phyloP scores from a whole-genome alignment of 148 eudicot species.

The Mesembryanthemum crystallinum region DNA sequence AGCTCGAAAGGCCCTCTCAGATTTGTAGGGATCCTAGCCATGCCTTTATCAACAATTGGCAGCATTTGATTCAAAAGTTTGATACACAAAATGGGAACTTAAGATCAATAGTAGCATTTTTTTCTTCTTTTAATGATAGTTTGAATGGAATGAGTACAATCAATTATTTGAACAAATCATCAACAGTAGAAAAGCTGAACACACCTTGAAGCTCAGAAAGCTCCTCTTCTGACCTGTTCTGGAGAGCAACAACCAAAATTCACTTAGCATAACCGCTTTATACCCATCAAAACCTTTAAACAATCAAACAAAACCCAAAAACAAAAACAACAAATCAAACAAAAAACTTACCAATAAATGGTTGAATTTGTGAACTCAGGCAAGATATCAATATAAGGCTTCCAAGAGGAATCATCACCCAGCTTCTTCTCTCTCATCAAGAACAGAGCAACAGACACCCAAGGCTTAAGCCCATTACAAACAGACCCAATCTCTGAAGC shows the following conservation, averaged over 20 bases:
- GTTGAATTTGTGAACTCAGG: conserved; percentile 82
- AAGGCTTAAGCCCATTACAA: conserved; percentile 79
- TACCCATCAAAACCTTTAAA: neutral
- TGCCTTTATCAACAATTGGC: neutral
- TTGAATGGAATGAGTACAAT: too few relatives aligned
- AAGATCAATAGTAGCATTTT: too few relatives aligned
- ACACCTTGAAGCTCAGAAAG: conserved; percentile 85
- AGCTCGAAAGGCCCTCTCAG: neutral
- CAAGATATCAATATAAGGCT: conserved; percentile 59
- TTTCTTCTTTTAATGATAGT: neutral
- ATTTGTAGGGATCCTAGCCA: neutral
- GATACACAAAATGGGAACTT: neutral
- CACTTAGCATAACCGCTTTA: conserved; percentile 19
- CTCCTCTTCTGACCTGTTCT: conserved; percentile 99
- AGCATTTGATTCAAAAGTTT: neutral
- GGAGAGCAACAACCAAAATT: conserved; percentile 47
- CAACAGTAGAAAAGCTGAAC: conserved; percentile 1
- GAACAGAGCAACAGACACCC: conserved; percentile 84
- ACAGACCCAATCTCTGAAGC: conserved; percentile 71
- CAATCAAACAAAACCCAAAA: neutral
- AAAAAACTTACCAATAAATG: conserved; percentile 76
- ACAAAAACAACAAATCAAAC: neutral
- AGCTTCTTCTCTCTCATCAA: conserved; percentile 66
- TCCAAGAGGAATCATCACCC: conserved; percentile 54
- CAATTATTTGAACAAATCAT: conserved; percentile 1